A percentile compares a stretch with the other conserved stretches of the same genome.
Conservation (phyloP, 306 rosid genomes). For the Alnus rubra region DNA sequence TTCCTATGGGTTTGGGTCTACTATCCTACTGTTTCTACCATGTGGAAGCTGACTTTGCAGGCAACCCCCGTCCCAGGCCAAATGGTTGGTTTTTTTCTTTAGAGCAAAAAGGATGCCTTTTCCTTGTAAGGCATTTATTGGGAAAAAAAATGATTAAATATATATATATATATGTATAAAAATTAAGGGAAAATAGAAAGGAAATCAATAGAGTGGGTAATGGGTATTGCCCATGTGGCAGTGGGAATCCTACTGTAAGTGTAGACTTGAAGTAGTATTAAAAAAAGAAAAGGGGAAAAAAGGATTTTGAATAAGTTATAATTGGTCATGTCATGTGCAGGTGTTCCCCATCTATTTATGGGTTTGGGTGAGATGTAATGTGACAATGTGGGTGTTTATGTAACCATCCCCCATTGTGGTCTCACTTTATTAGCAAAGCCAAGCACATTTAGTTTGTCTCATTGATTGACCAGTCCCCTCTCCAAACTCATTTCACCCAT, state of each 20-base stretch:
- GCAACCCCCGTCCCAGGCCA: constrained; percentile 4
- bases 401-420: constrained; percentile 30
- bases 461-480: constrained; percentile 38
- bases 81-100: not conserved
- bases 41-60: constrained; percentile 29
- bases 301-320: constrained; percentile 13
- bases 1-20: constrained; percentile 25
- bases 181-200: not conserved
- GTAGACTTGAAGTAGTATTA: constrained; percentile 1
- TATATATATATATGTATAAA: too few species aligned
- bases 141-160: not conserved
- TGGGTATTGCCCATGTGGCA: constrained; percentile 25
- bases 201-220: constrained; percentile 7
- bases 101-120: not conserved
- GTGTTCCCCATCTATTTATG: constrained; percentile 45
- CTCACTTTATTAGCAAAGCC: constrained; percentile 38
- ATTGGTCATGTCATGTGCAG: constrained; percentile 57
- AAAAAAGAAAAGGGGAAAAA: not conserved
- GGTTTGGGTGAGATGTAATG: constrained; percentile 45
- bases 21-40: constrained; percentile 21
- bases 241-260: constrained; percentile 18
- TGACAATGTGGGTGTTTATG: constrained; percentile 45
- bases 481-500: constrained; percentile 40
- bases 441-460: constrained; percentile 50
- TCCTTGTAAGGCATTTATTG: too few species aligned